A percentile compares a stretch with the other conserved stretches of the same genome.
These are phyloP conservation scores for Magnaporthales sp. DNA, from an alignment of 2,329 filamentous ascomycete species.

Conservation along the genomic window DNA sequence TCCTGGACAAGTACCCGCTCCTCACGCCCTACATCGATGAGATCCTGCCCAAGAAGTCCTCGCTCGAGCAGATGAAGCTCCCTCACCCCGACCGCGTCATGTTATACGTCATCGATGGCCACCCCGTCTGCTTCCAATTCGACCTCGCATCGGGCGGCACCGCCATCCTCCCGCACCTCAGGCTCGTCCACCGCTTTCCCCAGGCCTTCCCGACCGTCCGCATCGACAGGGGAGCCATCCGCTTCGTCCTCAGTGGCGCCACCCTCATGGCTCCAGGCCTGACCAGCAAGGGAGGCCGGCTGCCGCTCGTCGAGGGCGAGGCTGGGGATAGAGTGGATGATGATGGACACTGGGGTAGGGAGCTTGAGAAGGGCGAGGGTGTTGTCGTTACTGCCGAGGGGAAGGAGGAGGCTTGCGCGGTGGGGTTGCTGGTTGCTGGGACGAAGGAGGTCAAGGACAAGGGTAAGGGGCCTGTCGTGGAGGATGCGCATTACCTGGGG, in stretches of 20 bases:
- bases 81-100: conserved; percentile 87
- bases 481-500: conserved; percentile 87
- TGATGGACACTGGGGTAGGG: conserved; percentile 51
- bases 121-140: conserved; percentile 88
- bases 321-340: conserved; percentile 31
- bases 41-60: conserved; percentile 88
- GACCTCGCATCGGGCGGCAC: conserved; percentile 42
- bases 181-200: conserved; percentile 84
- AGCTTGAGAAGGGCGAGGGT: conserved; percentile 71
- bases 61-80: conserved; percentile 84
- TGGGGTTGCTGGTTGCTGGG: conserved; percentile 74
- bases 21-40: conserved; percentile 86
- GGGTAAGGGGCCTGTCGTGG: conserved; percentile 89
- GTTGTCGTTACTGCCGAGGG: conserved; percentile 90
- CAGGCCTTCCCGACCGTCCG: conserved; percentile 73
- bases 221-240: conserved; percentile 92
- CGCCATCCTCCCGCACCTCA: conserved; percentile 77
- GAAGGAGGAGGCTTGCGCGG: conserved; percentile 82
- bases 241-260: conserved; percentile 88
- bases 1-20: conserved; percentile 77
- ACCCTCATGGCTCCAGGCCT: conserved; percentile 94
- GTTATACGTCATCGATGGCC: conserved; percentile 72
- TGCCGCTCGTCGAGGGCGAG: conserved; percentile 49
- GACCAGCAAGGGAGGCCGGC: conserved; percentile 70
- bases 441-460: conserved; percentile 90